Conservation (phyloP, 2,329 filamentous ascomycete species). For the Fonsecaea pedrosoi region DNA sequence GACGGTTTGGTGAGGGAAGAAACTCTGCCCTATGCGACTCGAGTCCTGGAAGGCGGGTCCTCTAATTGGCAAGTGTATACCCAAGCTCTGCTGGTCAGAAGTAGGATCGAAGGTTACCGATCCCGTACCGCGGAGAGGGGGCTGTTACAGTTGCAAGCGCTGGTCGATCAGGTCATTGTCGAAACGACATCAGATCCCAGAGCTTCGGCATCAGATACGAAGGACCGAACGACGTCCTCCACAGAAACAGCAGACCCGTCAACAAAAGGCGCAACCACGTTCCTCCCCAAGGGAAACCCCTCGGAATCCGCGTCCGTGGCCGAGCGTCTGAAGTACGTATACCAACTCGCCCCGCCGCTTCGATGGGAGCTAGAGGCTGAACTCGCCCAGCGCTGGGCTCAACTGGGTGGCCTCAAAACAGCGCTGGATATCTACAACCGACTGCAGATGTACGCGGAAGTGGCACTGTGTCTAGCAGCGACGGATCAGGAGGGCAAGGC, state of each 20-base stretch:
- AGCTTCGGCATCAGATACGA: constrained; percentile 46
- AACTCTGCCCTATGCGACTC: constrained; percentile 85
- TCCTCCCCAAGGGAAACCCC: constrained; percentile 77
- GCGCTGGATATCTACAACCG: constrained; percentile 96
- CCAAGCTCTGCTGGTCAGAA: constrained; percentile 86
- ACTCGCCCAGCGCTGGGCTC: constrained; percentile 89
- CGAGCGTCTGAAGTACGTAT: constrained; percentile 81
- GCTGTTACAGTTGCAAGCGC: constrained; percentile 88
- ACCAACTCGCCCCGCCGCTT: constrained; percentile 81
- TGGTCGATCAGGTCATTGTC: constrained; percentile 92
- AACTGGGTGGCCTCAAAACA: constrained; percentile 82
- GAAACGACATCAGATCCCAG: constrained; percentile 63
- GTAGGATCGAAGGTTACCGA: constrained; percentile 84
- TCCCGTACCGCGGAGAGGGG: constrained; percentile 88
- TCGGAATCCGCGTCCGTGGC: constrained; percentile 78
- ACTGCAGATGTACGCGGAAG: constrained; percentile 91
- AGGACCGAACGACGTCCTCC: constrained; percentile 44
- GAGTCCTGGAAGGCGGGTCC: constrained; percentile 84
- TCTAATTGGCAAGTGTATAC: constrained; percentile 99
- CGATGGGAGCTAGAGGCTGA: constrained; percentile 95
- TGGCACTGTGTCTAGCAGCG: constrained; percentile 83
- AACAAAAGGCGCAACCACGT: constrained; percentile 68
- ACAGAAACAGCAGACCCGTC: constrained; percentile 36
- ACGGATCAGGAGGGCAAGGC: constrained; percentile 85
- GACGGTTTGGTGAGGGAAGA: constrained; percentile 92